A percentile compares a stretch with the other conserved stretches of the same genome.
phyloP scores from a whole-genome alignment of 2,329 filamentous ascomycete species.

The Scolecobasidium constrictum region DNA sequence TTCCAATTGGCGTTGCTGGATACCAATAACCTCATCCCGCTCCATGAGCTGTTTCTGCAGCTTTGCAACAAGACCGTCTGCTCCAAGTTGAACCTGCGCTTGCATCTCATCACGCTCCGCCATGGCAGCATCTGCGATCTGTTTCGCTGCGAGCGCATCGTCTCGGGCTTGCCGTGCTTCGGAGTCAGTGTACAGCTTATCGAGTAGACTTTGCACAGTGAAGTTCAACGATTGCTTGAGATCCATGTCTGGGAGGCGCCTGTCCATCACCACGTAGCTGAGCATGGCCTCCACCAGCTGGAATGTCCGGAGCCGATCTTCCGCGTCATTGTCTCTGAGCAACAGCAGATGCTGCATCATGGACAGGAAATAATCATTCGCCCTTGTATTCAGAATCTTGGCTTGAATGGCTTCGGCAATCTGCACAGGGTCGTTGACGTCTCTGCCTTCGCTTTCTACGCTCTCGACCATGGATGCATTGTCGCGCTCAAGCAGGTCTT shows the following conservation, averaged over 20 bases:
- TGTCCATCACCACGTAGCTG: constrained; percentile 97
- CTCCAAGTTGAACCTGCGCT: constrained; percentile 77
- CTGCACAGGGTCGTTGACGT: constrained; percentile 84
- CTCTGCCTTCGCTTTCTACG: constrained; percentile 75
- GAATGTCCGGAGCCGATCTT: constrained; percentile 90
- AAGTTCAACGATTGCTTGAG: constrained; percentile 96
- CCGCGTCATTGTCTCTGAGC: constrained; percentile 81
- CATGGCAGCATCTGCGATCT: constrained; percentile 91
- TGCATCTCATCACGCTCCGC: constrained; percentile 94
- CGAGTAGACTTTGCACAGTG: constrained; percentile 86
- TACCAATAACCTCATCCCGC: constrained; percentile 79
- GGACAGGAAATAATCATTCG: constrained; percentile 92
- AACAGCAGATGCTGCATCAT: constrained; percentile 90
- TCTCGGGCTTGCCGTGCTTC: constrained; percentile 88
- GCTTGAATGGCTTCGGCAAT: constrained; percentile 89
- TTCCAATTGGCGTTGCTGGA: constrained; percentile 77
- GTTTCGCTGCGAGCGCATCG: constrained; percentile 78
- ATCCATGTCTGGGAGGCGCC: constrained; percentile 90
- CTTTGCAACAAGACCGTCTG: constrained; percentile 86
- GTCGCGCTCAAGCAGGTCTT: constrained; percentile 89
- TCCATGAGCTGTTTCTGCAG: constrained; percentile 91
- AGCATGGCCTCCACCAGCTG: constrained; percentile 98
- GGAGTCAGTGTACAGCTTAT: constrained; percentile 92
- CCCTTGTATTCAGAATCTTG: constrained; percentile 70
- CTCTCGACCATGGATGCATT: constrained; percentile 83